These are phyloP conservation scores for Phytophthora ramorum DNA, from an alignment of 352 stramenopile genomes.

Conservation along the genomic window DNA sequence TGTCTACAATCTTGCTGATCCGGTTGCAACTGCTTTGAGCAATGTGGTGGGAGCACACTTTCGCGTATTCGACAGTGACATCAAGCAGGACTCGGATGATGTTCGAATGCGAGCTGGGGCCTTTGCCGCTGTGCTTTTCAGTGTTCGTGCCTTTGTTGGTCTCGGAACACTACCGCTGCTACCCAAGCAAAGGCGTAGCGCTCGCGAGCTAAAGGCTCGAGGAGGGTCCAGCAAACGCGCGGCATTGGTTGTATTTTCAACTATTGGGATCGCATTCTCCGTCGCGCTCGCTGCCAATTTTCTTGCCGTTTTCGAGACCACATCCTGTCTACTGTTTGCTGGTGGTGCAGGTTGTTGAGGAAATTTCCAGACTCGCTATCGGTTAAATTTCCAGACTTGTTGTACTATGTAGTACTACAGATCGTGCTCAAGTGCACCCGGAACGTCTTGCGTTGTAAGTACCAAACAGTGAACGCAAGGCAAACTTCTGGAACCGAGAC, in stretches of 20 bases:
- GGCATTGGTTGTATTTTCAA: conserved; percentile 43
- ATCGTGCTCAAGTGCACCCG: too few species aligned
- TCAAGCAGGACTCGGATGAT: conserved; percentile 50
- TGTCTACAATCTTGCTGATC: conserved; percentile 76
- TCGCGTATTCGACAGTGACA: conserved; percentile 65
- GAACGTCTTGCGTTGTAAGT: too few species aligned
- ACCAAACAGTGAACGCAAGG: too few species aligned
- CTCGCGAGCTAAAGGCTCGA: conserved; percentile 58
- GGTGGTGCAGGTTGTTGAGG: conserved; percentile 59
- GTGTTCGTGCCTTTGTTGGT: conserved; percentile 50
- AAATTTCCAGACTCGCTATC: neutral
- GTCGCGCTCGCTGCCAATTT: conserved; percentile 61
- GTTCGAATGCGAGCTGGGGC: conserved; percentile 68
- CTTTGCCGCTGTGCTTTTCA: conserved; percentile 65
- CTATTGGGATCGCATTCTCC: conserved; percentile 53
- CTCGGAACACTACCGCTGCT: conserved; percentile 59
- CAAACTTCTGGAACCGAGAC: too few species aligned
- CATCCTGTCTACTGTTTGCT: conserved; percentile 63
- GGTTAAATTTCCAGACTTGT: too few species aligned
- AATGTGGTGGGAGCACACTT: conserved; percentile 69
- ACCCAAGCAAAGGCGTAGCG: conserved; percentile 55
- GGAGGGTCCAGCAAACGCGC: conserved; percentile 50
- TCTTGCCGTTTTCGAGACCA: conserved; percentile 64
- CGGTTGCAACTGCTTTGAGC: conserved; percentile 58
- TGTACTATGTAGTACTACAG: too few species aligned